Base-by-base conservation (phyloP, 139 green algal genomes). In the Protoeuglena noctilucae region DNA sequence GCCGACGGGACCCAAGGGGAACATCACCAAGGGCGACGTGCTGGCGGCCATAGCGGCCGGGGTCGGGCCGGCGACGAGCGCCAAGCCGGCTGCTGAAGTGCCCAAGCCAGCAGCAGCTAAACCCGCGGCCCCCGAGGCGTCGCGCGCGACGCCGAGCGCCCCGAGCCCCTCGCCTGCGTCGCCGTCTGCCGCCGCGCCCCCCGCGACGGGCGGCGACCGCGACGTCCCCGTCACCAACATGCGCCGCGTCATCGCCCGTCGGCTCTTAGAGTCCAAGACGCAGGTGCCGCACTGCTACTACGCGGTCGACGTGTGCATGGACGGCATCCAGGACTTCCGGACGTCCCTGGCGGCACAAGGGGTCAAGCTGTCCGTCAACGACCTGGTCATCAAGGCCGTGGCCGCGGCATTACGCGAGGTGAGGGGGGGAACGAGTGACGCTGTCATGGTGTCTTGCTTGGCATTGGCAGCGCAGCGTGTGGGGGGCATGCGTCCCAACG, bases 371-470 rank as follows among this genome's bases (percentile, higher is more conserved):
- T 85, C 67, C 17, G 71, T 98, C 25, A 98, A 96, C 64, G 89
- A 98, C 66, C 94, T 98, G 51, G 57, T 98, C 22, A 72, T 98
- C 75, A 98, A 98, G 63, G 83, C 43, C 4, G 43, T n/a, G 43
- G 43, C 85, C 18, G 68, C 77, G 18, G 84, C 84, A n/a, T n/a
- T n/a, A n/a, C n/a, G n/a, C n/a, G n/a, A n/a, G n/a, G n/a, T n/a
- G n/a, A n/a, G n/a, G n/a, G n/a, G n/a, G n/a, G n/a, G n/a, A n/a
- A n/a, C n/a, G n/a, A 76, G 73, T 30, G 53, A 17, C n/a, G 64
- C 69, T 21, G 39, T 53, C 17, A 75, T 73, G n/a, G n/a, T n/a
- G n/a, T n/a, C n/a, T n/a, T n/a, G n/a, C n/a, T n/a, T n/a, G n/a
- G n/a, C n/a, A n/a, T 18, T 28, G 17, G 18, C 22, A 56, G 29